Evolutionary conservation across 1,284 basidiomycete species (phyloP), one percentile per base, ranked within the genome.

Genomic region (Lignosus rhinocerotis): DNA sequence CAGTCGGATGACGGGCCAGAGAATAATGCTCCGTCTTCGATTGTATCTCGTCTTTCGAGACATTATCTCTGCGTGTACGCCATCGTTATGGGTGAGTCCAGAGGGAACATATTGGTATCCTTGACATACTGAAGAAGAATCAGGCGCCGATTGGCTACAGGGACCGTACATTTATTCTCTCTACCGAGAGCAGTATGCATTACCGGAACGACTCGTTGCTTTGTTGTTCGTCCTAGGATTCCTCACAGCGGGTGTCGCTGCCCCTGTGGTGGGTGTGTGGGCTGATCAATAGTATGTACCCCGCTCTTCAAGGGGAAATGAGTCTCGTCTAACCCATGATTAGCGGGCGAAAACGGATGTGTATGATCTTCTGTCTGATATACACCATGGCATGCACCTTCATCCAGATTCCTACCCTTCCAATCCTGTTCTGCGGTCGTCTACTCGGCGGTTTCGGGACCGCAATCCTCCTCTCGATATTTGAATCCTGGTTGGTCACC

Each of bases 91-190:
- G 84, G 87, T 84, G 64, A 56, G 83, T 51, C 1, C 5, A 12
- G 11, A 6, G 25, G 12, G 36, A 39, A 39, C n/a, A 14, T 1
- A 10, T n/a, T 39, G 14, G 36, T 14, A 14, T 12, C 36, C 36
- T 14, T 39, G 12, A 7, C 12, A 9, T 6, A 41, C 21, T 33
- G 21, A 38, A 9, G 42, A 61, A 17, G 60, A 50, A 56, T 21
- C 62, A 89, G 88, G 83, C 56, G 85, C 88, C 58, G 88, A 90
- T 69, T 90, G 88, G 88, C 75, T 90, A n/a, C 87, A 90, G 69
- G 88, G 88, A 0, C 88, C 88, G 25, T 90, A 90, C 63, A 76
- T 89, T 0, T 90, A 90, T 67, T 87, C 86, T 19, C 73, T 90
- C 0, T 90, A 90, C 69, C 77, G 78, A 50, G 86, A 89, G 50